Base-by-base conservation (phyloP, 2,329 filamentous ascomycete genomes). In the Ophiostoma australiae region DNA sequence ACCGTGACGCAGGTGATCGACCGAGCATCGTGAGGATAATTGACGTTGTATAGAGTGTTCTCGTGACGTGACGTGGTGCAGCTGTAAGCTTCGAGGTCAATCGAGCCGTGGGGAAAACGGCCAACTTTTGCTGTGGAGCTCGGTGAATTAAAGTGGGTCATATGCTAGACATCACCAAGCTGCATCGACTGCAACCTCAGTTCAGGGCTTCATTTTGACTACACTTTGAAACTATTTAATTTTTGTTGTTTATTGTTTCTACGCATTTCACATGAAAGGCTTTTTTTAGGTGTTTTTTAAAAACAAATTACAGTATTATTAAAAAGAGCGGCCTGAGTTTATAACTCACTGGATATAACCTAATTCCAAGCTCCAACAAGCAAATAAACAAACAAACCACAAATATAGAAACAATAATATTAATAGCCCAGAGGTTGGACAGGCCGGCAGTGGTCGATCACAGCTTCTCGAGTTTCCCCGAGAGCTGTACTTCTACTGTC, bases 1-100 rank as follows among this genome's bases (percentile, higher is more conserved):
- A 74, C 10, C 73, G 70, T 37, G 71, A 61, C 1, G 48, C n/a
- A 2, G 69, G n/a, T 4, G 55, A 66, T 61, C 61, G 67, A 13
- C 69, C 67, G 33, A 75, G 65, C 72, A 74, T 75, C 37, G 68
- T 72, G 11, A 35, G 44, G 39, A 20, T 23, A 31, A 67, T 61
- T 69, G 61, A 58, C 61, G 33, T 37, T 65, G 33, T 37, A 17
- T 4, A 39, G 11, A 2, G 4, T 20, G 3, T 37, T 35, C 58
- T 65, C 31, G 61, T 37, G 23, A 27, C n/a, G 52, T 23, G 23
- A 58, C 52, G 52, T 11, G 15, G 44, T 39, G 33, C n/a, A 65
- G 61, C 61, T 65, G 27, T 17, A 33, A 61, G 61, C 61, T 37
- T n/a, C 15, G n/a, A 58, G 52, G 52, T 58, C 58, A 17, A 63